phyloP scores from a whole-genome alignment of 176 grass and related monocot species.

The Metroxylon sagu region DNA sequence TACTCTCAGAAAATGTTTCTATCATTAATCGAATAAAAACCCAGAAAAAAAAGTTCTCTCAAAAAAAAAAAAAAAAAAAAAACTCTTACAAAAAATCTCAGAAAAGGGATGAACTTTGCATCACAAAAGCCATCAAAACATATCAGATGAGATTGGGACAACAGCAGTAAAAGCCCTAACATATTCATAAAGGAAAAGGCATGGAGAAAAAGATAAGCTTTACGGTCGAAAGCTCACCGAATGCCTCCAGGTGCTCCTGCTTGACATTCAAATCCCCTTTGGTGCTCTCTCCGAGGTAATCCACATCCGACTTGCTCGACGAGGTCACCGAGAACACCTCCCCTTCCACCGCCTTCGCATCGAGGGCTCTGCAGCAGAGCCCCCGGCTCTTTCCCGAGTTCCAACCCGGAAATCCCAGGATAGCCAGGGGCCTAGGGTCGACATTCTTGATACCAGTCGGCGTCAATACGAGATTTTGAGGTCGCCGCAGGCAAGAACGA shows the following conservation, averaged over 20 bases:
- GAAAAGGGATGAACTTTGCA: too few relatives aligned
- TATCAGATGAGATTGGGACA: too few relatives aligned
- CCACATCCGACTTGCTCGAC: constrained; percentile 66
- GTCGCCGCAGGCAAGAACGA: neutral
- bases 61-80: too few relatives aligned
- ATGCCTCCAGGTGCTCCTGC: constrained; percentile 49
- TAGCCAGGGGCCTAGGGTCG: neutral
- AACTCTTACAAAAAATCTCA: too few relatives aligned
- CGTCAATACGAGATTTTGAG: neutral
- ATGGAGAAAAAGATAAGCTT: too few relatives aligned
- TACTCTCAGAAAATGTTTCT: too few relatives aligned
- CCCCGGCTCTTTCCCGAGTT: neutral
- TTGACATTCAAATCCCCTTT: constrained; percentile 90
- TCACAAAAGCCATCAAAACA: too few relatives aligned
- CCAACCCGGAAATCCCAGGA: neutral
- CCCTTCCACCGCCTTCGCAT: constrained; percentile 26
- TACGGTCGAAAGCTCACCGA: constrained; percentile 41
- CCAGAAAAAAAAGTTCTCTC: too few relatives aligned
- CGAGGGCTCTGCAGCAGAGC: constrained; percentile 18
- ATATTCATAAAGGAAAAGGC: too few relatives aligned
- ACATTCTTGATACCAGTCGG: neutral
- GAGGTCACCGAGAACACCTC: constrained; percentile 72
- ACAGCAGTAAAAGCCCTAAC: too few relatives aligned
- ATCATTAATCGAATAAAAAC: too few relatives aligned
- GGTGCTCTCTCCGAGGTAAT: constrained; percentile 92